Percentiles rank a stretch among this genome's conserved stretches.
Conservation (phyloP, 106 monocot genomes). For the Dioscorea alata region DNA sequence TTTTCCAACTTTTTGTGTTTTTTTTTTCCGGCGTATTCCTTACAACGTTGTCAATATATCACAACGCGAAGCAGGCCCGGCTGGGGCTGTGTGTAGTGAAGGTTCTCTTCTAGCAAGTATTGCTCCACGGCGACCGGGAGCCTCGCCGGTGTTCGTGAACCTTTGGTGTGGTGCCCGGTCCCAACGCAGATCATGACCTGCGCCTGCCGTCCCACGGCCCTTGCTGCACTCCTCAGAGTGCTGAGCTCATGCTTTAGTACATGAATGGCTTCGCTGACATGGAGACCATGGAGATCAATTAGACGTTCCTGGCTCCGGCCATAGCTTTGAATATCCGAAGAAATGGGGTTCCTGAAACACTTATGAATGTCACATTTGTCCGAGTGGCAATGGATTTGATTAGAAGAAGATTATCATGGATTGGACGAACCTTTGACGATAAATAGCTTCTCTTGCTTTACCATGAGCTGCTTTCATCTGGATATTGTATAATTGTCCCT, state of each 20-base stretch:
- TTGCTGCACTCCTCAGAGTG: constrained; percentile 44
- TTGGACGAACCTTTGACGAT: constrained; percentile 55
- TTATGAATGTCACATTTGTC: background rate
- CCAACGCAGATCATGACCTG: constrained; percentile 82
- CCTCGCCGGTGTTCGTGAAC: constrained; percentile 63
- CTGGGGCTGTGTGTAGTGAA: constrained; percentile 58
- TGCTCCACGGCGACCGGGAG: constrained; percentile 72
- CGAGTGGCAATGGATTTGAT: background rate
- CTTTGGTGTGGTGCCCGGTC: constrained; percentile 79
- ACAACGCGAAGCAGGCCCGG: constrained; percentile 83
- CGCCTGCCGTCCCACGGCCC: constrained; percentile 51
- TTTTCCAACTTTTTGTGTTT: constrained; percentile 15
- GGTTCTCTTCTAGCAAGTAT: constrained; percentile 63
- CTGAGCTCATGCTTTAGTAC: constrained; percentile 72
- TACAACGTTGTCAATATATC: constrained; percentile 36
- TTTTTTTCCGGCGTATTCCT: constrained; percentile 1
- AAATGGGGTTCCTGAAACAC: constrained; percentile 41
- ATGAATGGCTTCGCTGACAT: constrained; percentile 79
- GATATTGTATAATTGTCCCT: constrained; percentile 75
- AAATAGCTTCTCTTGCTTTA: constrained; percentile 77
- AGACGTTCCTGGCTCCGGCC: constrained; percentile 49
- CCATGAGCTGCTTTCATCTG: constrained; percentile 90
- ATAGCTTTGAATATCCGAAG: constrained; percentile 29
- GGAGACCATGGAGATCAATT: constrained; percentile 87
- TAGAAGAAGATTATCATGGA: too few relatives aligned